Evolutionary conservation across 2,329 filamentous ascomycete species (phyloP).

Genomic region (Phyllosticta paracitricarpa): DNA sequence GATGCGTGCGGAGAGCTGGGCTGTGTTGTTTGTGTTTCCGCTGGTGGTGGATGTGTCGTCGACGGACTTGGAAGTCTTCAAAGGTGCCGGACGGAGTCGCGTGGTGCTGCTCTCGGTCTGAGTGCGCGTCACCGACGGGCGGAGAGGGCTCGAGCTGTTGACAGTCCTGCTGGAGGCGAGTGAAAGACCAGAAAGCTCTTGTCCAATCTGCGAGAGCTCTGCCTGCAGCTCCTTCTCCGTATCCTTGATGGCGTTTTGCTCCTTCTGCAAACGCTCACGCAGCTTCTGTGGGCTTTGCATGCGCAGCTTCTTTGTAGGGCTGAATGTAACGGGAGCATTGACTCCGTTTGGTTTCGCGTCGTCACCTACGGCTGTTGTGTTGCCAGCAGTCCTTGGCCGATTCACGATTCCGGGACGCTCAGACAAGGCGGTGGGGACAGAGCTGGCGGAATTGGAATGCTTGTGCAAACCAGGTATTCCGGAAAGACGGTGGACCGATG

Average conservation of each 20-base stretch:
- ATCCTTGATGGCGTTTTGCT: slow-evolving; percentile 63
- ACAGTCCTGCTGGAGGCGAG: neutral
- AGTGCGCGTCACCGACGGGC: neutral
- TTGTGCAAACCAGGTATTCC: neutral
- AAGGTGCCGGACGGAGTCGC: slow-evolving; percentile 8
- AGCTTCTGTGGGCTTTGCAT: slow-evolving; percentile 57
- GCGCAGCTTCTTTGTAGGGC: slow-evolving; percentile 17
- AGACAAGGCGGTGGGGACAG: neutral
- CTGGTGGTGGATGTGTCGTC: slow-evolving; percentile 10
- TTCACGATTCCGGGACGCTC: slow-evolving; percentile 6
- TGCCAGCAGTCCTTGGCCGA: slow-evolving; percentile 31
- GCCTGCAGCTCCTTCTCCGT: slow-evolving; percentile 55
- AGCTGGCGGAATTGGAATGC: neutral
- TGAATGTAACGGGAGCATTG: neutral
- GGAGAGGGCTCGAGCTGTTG: neutral
- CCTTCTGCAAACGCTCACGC: slow-evolving; percentile 73
- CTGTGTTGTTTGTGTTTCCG: slow-evolving; percentile 17
- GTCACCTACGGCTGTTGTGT: slow-evolving; percentile 7
- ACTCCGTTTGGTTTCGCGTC: slow-evolving; percentile 14
- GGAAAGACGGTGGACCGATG: neutral
- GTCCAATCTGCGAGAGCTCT: slow-evolving; percentile 69
- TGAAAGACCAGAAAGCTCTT: slow-evolving; percentile 56
- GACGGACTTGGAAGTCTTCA: slow-evolving; percentile 4
- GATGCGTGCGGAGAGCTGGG: slow-evolving; percentile 48
- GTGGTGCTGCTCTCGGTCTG: slow-evolving; percentile 8